Percentiles rank a stretch among this genome's conserved stretches.
Evolutionary conservation across 1,284 basidiomycete species (phyloP).

Genomic region (Sanghuangporus baumii): DNA sequence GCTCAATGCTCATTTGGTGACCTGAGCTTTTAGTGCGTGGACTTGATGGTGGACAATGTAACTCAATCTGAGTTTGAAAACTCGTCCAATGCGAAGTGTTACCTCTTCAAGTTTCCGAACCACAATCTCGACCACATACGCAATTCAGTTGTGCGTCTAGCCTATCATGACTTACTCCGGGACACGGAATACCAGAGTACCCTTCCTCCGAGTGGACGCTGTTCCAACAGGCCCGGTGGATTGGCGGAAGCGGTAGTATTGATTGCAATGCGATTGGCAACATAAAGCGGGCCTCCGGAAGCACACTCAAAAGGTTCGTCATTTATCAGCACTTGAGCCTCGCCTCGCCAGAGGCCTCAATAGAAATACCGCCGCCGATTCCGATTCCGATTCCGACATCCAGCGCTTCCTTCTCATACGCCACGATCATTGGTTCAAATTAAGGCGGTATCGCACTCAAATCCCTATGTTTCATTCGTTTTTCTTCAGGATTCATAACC

Average conservation of each 20-base stretch:
- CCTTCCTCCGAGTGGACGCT: not conserved
- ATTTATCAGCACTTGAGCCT: not conserved
- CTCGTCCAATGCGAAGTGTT: not conserved
- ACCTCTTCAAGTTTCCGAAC: not conserved
- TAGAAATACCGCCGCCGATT: not conserved
- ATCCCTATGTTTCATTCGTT: not conserved
- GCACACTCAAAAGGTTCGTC: slow-evolving; percentile 4
- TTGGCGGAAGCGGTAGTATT: not conserved
- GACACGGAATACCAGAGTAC: not conserved
- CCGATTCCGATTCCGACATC: not conserved
- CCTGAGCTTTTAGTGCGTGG: not conserved
- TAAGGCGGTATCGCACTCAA: not conserved
- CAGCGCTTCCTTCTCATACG: not conserved
- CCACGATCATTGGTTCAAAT: not conserved
- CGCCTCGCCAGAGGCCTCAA: not conserved
- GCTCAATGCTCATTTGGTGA: not conserved
- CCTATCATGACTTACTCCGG: not conserved
- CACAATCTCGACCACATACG: not conserved
- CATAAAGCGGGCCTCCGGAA: not conserved
- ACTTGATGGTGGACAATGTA: not conserved
- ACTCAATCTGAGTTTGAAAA: not conserved
- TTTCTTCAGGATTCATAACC: not conserved
- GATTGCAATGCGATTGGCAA: slow-evolving; percentile 1
- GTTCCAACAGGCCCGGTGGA: not conserved
- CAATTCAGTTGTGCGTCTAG: not conserved